A percentile compares a stretch with the other conserved stretches of the same genome.
These are phyloP conservation scores for Knufia petricola DNA, from an alignment of 2,329 filamentous ascomycete species.

Conservation along the genomic window DNA sequence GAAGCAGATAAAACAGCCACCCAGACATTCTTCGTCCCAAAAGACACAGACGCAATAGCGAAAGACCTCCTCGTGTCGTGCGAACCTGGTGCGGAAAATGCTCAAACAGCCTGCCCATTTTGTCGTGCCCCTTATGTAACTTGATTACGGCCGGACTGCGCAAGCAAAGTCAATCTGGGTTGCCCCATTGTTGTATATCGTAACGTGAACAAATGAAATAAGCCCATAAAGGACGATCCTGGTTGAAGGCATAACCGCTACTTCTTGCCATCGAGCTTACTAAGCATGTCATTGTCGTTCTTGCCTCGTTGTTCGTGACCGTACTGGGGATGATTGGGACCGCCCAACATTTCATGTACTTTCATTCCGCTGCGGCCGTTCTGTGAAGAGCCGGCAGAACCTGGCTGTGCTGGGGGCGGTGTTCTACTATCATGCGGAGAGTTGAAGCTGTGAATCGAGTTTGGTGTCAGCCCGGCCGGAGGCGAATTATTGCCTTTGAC, in stretches of 20 bases:
- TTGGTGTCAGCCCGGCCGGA: conserved; percentile 27
- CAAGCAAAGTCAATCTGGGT: conserved; percentile 21
- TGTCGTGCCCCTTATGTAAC: conserved; percentile 12
- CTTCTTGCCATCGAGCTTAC: conserved; percentile 24
- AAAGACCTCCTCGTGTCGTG: conserved; percentile 10
- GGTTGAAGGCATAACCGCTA: conserved; percentile 4
- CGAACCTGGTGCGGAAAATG: conserved; percentile 12
- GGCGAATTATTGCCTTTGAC: conserved; percentile 21
- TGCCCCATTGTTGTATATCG: conserved; percentile 21
- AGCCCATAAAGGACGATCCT: neutral
- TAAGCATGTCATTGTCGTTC: conserved; percentile 43
- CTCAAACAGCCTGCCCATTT: conserved; percentile 23
- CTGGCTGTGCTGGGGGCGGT: conserved; percentile 32
- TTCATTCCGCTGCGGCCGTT: conserved; percentile 35
- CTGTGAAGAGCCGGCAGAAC: conserved; percentile 24
- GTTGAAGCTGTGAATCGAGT: conserved; percentile 35
- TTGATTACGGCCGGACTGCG: conserved; percentile 17
- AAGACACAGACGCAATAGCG: conserved; percentile 12
- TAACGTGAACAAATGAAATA: conserved; percentile 11
- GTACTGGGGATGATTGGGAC: conserved; percentile 19
- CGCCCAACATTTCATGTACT: conserved; percentile 40
- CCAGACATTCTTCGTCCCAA: conserved; percentile 3
- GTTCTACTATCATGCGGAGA: conserved; percentile 35
- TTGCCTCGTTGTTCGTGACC: conserved; percentile 29
- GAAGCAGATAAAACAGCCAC: conserved; percentile 7